Base-by-base conservation (phyloP, 2,329 filamentous ascomycete species). In the Ceratocystis albifundus region DNA sequence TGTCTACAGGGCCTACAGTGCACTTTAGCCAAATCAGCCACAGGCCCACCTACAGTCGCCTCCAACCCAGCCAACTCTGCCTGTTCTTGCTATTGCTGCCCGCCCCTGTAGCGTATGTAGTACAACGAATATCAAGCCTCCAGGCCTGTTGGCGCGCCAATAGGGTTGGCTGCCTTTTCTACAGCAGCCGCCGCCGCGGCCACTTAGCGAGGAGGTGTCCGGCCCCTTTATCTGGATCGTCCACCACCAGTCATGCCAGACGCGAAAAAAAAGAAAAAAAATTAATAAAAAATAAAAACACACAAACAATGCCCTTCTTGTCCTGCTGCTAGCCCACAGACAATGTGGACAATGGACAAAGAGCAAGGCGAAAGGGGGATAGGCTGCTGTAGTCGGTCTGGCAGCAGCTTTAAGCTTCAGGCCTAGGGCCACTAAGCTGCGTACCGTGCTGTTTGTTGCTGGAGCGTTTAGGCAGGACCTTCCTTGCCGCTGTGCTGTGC, bases 241-340 rank as follows among this genome's bases (percentile, higher is more conserved):
- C 36, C 36, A 41, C 36, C 36, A 41, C 36, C 36, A 41, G 36
- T 12, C 3, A 41, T 41, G 10, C 36, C 36, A 41, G 36, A 53
- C 48, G 10, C 48, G 20, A 53, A 53, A 53, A 28, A 53, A 28
- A 53, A 28, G 28, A 50, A 53, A n/a, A n/a, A n/a, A n/a, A n/a
- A n/a, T n/a, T n/a, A n/a, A n/a, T n/a, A n/a, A n/a, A n/a, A 53
- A 28, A 53, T 53, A 53, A 28, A 53, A 50, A 53, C 20, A 53
- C 15, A 53, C n/a, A 53, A 53, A 50, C 45, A 48, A 48, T 17
- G 45, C 17, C 45, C 45, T 41, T 41, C 36, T 41, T 41, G 12
- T 12, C 36, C 36, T 41, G 36, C 36, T 41, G 36, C 36, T 41
- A 41, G 36, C 36, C 36, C 48, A 15, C 22, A 53, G 48, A 53